Percentiles rank a stretch among this genome's conserved stretches.
Evolutionary conservation across 2,329 filamentous ascomycete species (phyloP).

Genomic region (Xylaria digitata): DNA sequence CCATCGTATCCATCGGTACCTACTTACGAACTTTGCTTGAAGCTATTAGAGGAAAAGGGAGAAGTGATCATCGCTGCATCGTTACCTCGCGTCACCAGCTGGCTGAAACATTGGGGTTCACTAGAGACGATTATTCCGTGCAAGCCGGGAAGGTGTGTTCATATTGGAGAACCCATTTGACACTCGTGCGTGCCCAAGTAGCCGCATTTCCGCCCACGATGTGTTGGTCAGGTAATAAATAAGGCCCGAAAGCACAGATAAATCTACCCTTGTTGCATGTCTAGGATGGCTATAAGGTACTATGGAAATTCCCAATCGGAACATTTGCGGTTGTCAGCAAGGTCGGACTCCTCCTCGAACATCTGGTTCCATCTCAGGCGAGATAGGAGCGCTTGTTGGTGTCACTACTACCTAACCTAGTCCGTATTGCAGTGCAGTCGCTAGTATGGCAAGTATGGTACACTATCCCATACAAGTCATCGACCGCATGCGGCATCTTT

Average conservation of each 20-base stretch:
- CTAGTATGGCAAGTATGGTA: neutral
- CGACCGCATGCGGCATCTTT: conserved; percentile 13
- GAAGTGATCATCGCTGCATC: conserved; percentile 9
- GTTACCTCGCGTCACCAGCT: neutral
- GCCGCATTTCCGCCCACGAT: neutral
- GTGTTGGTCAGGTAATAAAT: neutral
- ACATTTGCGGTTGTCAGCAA: conserved; percentile 7
- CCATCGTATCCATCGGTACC: neutral
- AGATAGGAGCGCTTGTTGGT: conserved; percentile 12
- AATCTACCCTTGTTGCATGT: conserved; percentile 1
- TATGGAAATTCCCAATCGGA: conserved; percentile 11
- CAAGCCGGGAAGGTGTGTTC: conserved; percentile 3
- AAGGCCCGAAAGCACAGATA: conserved; percentile 18
- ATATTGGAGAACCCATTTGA: conserved; percentile 15
- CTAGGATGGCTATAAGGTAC: neutral
- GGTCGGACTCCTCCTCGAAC: conserved; percentile 8
- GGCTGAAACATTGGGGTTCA: conserved; percentile 20
- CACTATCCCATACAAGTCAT: no score
- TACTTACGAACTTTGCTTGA: conserved; percentile 9
- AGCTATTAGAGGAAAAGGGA: neutral
- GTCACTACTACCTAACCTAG: neutral
- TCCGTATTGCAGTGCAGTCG: neutral
- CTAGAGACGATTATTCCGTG: conserved; percentile 4
- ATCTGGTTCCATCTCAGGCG: conserved; percentile 4
- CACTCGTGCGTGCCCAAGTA: neutral